Base-by-base conservation (phyloP, 495 filamentous ascomycete species). In the Tuber magnatum region DNA sequence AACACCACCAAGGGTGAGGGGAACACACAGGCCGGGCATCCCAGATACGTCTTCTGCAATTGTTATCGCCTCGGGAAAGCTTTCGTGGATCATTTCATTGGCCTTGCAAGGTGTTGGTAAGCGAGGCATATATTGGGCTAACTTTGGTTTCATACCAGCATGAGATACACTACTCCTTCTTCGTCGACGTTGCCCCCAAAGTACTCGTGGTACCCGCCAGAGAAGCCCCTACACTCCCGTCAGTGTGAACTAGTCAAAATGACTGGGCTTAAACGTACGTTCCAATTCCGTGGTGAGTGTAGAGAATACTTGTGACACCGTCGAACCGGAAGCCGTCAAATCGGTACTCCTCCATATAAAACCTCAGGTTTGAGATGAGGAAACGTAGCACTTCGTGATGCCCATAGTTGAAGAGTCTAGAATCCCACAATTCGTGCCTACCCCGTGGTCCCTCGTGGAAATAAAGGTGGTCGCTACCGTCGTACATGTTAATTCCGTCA, bases 321-420 rank as follows among this genome's bases (percentile, higher is more conserved):
- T 99, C 95, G 82, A 99, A 99, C 69, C 95, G 88, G 87, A 98
- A 99, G 35, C 95, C 95, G 82, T 98, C 95, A 83, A 99, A 97
- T 70, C 88, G 83, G 81, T 97, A 99, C 83, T 97, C 94, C 74
- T 99, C 95, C 94, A 99, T 97, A 92, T 96, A 99, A 86, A 97
- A 99, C 39, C 96, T 89, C 74, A 99, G 86, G 83, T 99, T 99
- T 84, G 93, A 97, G 68, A 99, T 85, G 74, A 99, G 86, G 84
- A 99, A 99, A 38, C 95, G 88, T 81, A 99, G 83, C 44, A 99
- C 95, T 83, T 99, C 95, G 83, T 99, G 94, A 77, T 88, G 88
- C 51, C 93, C 94, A 84, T 97, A 99, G 86, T 99, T 99, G 87
- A 98, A 99, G 69, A 99, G 85, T 71, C 95, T 89, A 80, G 92